Evolutionary conservation across 2,329 filamentous ascomycete species (phyloP).

Genomic region (Diaporthe sp.): DNA sequence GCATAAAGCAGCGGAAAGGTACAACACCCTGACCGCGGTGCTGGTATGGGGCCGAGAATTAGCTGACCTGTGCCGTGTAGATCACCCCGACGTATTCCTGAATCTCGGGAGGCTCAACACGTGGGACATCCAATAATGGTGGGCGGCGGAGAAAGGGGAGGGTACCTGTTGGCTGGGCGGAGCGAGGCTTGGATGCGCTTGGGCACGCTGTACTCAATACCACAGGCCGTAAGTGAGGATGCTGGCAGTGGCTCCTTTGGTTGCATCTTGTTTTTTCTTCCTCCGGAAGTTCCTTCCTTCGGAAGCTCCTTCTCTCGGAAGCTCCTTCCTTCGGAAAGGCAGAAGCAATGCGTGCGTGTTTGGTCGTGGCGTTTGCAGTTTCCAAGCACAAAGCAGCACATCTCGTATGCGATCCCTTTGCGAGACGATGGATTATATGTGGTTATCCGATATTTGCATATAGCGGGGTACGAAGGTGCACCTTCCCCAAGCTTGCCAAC

Average conservation of each 20-base stretch:
- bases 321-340: not conserved
- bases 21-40: not conserved
- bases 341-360: not conserved
- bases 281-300: no score
- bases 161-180: not conserved
- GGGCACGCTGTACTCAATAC: not conserved
- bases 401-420: not conserved
- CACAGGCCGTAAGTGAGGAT: not conserved
- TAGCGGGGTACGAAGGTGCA: not conserved
- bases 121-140: slow-evolving; percentile 36
- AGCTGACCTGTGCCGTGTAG: slow-evolving; percentile 7
- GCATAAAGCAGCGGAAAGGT: slow-evolving; percentile 24
- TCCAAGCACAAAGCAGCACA: not conserved
- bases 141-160: not conserved
- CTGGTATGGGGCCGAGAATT: not conserved
- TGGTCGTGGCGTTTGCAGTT: not conserved
- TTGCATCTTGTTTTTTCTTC: not conserved
- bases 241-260: not conserved
- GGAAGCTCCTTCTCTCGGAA: no score
- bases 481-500: not conserved
- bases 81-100: slow-evolving; percentile 19
- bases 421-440: not conserved
- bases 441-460: not conserved
- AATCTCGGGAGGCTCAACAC: slow-evolving; percentile 38
- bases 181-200: not conserved